phyloP scores from a whole-genome alignment of 805 yeast genomes.

The Tetrapisispora taiwanensis region DNA sequence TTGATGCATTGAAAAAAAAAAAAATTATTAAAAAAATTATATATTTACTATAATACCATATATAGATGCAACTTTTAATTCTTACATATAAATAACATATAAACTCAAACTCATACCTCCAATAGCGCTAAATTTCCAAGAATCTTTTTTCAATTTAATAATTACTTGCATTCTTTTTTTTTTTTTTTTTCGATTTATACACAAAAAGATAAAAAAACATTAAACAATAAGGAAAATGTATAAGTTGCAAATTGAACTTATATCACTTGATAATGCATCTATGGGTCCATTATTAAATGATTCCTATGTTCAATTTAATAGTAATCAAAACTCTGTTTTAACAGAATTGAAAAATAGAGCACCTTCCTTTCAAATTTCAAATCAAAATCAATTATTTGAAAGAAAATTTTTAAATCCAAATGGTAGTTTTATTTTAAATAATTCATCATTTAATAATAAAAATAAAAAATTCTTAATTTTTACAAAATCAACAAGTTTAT shows the following conservation, averaged over 20 bases:
- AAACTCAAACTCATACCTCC: no score
- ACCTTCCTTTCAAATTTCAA: neutral
- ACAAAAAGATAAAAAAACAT: no score
- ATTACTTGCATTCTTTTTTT: neutral
- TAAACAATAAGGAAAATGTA: neutral
- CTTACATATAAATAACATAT: no score
- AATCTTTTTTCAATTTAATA: no score
- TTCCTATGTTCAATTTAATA: neutral
- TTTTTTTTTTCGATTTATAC: no score
- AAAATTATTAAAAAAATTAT: no score
- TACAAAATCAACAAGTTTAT: conserved; percentile 37
- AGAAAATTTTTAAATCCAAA: neutral
- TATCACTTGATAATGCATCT: conserved; percentile 3
- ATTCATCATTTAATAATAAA: neutral
- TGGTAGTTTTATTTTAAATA: neutral
- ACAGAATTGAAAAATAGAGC: neutral
- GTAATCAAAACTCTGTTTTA: neutral
- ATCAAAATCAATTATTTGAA: neutral
- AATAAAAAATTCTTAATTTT: conserved; percentile 55
- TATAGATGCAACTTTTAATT: no score
- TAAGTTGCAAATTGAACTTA: conserved; percentile 1
- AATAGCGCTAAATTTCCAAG: no score
- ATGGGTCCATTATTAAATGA: neutral
- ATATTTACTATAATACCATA: no score
- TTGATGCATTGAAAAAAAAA: no score